Percentiles rank a stretch among this genome's conserved stretches.
phyloP scores from a whole-genome alignment of 1,284 basidiomycete species.

The Cutaneotrichosporon sp. region DNA sequence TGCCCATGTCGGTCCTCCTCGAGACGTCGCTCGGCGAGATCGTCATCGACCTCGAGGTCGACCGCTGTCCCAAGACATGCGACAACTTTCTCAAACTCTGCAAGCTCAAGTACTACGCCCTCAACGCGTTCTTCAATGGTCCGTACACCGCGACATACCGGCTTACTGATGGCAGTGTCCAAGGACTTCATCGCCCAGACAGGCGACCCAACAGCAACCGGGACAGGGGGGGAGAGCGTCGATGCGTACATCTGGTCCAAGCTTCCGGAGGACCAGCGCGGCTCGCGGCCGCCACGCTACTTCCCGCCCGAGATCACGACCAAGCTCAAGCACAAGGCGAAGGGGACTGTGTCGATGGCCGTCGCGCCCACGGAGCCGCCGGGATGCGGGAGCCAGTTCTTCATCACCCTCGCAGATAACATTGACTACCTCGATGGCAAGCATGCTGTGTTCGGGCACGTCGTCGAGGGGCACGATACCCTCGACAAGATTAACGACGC shows the following conservation, averaged over 20 bases:
- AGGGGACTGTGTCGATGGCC: slow-evolving; percentile 93
- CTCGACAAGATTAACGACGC: slow-evolving; percentile 89
- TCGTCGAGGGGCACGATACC: slow-evolving; percentile 90
- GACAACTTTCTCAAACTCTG: slow-evolving; percentile 96
- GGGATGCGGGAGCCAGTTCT: slow-evolving; percentile 93
- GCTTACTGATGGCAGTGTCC: too few relatives aligned
- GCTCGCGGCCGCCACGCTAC: slow-evolving; percentile 58
- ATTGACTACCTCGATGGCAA: slow-evolving; percentile 95
- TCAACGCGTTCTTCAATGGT: slow-evolving; percentile 97
- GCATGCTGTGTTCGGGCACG: slow-evolving; percentile 90
- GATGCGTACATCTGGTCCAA: slow-evolving; percentile 57
- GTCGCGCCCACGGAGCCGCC: slow-evolving; percentile 67
- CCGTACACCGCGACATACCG: too few relatives aligned
- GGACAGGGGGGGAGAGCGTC: slow-evolving; percentile 83
- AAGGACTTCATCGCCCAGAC: slow-evolving; percentile 94
- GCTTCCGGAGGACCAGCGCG: slow-evolving; percentile 49
- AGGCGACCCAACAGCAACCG: slow-evolving; percentile 92
- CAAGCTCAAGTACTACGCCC: slow-evolving; percentile 92
- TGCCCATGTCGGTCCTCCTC: slow-evolving; percentile 82
- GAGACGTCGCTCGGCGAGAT: slow-evolving; percentile 95
- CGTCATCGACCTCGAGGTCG: slow-evolving; percentile 92
- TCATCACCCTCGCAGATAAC: slow-evolving; percentile 82
- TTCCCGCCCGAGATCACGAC: slow-evolving; percentile 75
- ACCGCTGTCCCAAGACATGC: slow-evolving; percentile 79
- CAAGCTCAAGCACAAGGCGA: slow-evolving; percentile 74